These are phyloP conservation scores for Boletus subcaerulescens DNA, from an alignment of 768 basidiomycete genomes.

Conservation along the genomic window DNA sequence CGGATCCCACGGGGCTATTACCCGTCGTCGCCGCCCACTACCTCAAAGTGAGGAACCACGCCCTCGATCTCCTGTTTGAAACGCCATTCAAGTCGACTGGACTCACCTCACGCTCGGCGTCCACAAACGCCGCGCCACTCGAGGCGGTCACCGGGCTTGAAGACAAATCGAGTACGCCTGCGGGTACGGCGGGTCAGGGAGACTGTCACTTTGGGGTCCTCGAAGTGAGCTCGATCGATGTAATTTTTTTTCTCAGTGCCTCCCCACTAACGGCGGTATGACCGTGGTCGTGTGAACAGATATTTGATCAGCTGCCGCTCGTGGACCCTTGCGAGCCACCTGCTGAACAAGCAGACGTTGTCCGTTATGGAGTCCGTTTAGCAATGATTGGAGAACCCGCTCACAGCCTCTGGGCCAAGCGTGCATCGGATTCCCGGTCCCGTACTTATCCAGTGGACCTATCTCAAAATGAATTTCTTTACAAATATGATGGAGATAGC, in stretches of 20 bases:
- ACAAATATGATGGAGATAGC: too few relatives aligned
- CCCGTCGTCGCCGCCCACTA: constrained; percentile 43
- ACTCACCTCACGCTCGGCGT: constrained; percentile 45
- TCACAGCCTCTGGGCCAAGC: too few relatives aligned
- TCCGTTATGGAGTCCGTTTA: constrained; percentile 43
- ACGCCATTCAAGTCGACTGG: constrained; percentile 47
- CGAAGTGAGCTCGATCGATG: constrained; percentile 40
- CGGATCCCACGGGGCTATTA: constrained; percentile 43
- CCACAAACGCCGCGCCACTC: constrained; percentile 38
- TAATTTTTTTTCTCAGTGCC: not conserved
- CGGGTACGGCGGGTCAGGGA: constrained; percentile 48
- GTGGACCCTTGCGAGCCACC: constrained; percentile 45
- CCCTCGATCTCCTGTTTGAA: constrained; percentile 47
- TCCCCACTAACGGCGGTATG: not conserved
- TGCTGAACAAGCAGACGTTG: constrained; percentile 51
- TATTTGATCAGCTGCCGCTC: constrained; percentile 45
- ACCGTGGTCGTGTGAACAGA: not conserved
- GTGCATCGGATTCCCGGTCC: too few relatives aligned
- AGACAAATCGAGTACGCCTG: constrained; percentile 39
- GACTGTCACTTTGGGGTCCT: constrained; percentile 62
- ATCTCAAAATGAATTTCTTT: too few relatives aligned
- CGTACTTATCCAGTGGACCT: too few relatives aligned
- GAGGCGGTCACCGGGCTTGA: constrained; percentile 40
- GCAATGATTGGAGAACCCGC: too few relatives aligned
- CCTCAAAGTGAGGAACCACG: constrained; percentile 57